These are phyloP conservation scores for Solanum medicagineum DNA, from an alignment of 257 asterid species.

Conservation along the genomic window DNA sequence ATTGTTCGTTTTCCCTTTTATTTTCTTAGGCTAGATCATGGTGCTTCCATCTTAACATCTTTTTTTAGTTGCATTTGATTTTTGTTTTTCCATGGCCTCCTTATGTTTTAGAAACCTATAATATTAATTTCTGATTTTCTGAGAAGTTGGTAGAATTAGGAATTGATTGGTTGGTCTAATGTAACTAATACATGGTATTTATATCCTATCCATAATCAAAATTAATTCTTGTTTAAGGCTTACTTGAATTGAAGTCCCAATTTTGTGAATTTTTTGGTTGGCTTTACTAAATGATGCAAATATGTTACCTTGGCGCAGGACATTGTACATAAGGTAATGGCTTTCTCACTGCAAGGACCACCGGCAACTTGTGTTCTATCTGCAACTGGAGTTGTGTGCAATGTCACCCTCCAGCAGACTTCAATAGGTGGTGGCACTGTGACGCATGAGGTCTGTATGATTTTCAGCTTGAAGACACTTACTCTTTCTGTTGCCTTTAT, in stretches of 20 bases:
- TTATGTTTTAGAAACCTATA: not conserved
- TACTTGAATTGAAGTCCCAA: not conserved
- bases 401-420: conserved; percentile 70
- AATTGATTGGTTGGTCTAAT: not conserved
- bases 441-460: conserved; percentile 61
- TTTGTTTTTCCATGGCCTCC: not conserved
- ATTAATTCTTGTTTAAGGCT: not conserved
- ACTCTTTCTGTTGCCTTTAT: not conserved
- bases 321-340: conserved; percentile 58
- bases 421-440: conserved; percentile 67
- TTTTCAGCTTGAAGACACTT: not conserved
- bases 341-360: conserved; percentile 89
- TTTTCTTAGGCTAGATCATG: not conserved
- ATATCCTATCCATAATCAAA: not conserved
- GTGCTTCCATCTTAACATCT: not conserved
- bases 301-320: conserved; percentile 34
- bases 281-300: not conserved
- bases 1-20: not conserved
- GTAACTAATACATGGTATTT: not conserved
- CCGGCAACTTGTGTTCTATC: conserved; percentile 76
- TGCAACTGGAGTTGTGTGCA: conserved; percentile 73
- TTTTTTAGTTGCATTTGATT: not conserved
- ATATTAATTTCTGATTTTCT: not conserved
- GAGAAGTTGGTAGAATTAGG: not conserved
- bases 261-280: not conserved